phyloP scores from a whole-genome alignment of 805 yeast species.

The Dipodascus albidus region DNA sequence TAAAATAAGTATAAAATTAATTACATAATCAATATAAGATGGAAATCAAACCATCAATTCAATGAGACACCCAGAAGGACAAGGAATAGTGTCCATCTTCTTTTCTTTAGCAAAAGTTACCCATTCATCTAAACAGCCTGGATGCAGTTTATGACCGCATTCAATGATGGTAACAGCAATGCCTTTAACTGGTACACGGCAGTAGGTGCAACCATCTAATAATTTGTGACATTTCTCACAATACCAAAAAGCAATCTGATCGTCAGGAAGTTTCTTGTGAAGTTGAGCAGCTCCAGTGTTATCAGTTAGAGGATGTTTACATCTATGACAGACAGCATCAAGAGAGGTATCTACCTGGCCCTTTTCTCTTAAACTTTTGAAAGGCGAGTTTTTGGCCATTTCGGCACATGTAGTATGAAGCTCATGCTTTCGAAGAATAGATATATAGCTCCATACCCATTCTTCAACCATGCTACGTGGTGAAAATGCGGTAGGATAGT shows the following conservation, averaged over 20 bases:
- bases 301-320: constrained; percentile 23
- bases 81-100: constrained; percentile 48
- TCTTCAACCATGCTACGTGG: constrained; percentile 33
- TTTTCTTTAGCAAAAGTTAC: constrained; percentile 27
- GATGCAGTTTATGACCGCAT: constrained; percentile 87
- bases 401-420: constrained; percentile 49
- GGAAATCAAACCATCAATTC: constrained; percentile 19
- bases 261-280: constrained; percentile 19
- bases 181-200: constrained; percentile 69
- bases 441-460: constrained; percentile 45
- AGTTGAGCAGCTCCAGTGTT: constrained; percentile 23
- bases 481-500: constrained; percentile 25
- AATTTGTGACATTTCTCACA: constrained; percentile 58
- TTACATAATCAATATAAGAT: background rate
- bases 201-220: constrained; percentile 63
- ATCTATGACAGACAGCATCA: constrained; percentile 35
- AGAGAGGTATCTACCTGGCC: constrained; percentile 27
- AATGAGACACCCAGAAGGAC: constrained; percentile 65
- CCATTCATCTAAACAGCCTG: constrained; percentile 72
- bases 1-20: no score
- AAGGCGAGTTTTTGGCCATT: constrained; percentile 35
- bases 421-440: constrained; percentile 36
- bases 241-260: constrained; percentile 58
- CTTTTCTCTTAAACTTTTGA: constrained; percentile 17
- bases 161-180: constrained; percentile 44